Conservation (phyloP, 345 rosid species). For the Pistacia atlantica region DNA sequence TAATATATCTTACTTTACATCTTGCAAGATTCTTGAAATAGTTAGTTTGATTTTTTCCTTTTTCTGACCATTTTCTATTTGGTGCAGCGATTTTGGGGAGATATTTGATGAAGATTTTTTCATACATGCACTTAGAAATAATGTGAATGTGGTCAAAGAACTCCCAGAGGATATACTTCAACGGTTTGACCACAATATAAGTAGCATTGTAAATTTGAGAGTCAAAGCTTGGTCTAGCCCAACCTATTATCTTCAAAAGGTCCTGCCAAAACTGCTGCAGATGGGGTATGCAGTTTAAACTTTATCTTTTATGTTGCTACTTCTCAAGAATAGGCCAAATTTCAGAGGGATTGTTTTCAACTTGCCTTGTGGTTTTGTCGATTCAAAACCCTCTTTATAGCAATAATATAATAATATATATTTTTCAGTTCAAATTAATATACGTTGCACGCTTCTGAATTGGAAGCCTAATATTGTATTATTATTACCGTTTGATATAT, state of each 20-base stretch:
- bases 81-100: conserved; percentile 52
- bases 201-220: conserved; percentile 90
- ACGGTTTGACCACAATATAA: conserved; percentile 80
- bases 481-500: neutral
- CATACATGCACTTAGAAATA: conserved; percentile 68
- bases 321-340: neutral
- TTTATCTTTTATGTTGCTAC: neutral
- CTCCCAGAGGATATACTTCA: conserved; percentile 85
- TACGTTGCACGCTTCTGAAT: neutral
- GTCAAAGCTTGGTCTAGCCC: conserved; percentile 94
- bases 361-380: neutral
- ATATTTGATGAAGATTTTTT: conserved; percentile 96
- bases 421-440: neutral
- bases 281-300: conserved; percentile 51
- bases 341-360: neutral
- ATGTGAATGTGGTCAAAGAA: conserved; percentile 71
- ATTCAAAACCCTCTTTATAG: neutral
- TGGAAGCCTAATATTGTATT: conserved; percentile 1
- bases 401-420: no score
- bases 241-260: conserved; percentile 84
- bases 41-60: no score
- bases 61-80: no score
- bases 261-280: conserved; percentile 75
- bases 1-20: no score
- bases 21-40: no score